These are phyloP conservation scores for Raffaelea albimanens DNA, from an alignment of 2,329 filamentous ascomycete genomes.

Conservation along the genomic window DNA sequence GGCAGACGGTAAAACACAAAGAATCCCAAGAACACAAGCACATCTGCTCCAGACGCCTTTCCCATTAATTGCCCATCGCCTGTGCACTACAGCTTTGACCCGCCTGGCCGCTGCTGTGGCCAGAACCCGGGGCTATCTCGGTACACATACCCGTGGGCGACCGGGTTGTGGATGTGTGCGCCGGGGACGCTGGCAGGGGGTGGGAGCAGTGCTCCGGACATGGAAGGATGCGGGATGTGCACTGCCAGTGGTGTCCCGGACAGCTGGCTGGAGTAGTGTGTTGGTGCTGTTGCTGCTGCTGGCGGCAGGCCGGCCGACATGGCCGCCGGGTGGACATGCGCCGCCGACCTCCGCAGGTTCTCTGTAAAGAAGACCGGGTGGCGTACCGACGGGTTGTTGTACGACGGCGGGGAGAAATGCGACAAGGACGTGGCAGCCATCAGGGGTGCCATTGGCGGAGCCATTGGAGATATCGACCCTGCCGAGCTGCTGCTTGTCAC, in stretches of 20 bases:
- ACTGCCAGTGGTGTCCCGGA: constrained; percentile 1
- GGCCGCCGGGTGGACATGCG: background rate
- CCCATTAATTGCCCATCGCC: too few relatives aligned
- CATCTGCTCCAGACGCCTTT: too few relatives aligned
- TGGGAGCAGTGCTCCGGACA: too few relatives aligned
- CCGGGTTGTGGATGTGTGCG: constrained; percentile 30
- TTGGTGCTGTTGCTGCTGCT: too few relatives aligned
- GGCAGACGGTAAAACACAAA: too few relatives aligned
- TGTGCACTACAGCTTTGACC: constrained; percentile 5
- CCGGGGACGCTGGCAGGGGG: too few relatives aligned
- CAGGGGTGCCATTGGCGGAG: background rate
- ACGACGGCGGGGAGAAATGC: background rate
- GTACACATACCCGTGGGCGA: constrained; percentile 53
- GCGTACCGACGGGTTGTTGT: constrained; percentile 46
- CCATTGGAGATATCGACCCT: background rate
- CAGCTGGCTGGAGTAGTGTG: too few relatives aligned
- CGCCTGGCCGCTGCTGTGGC: background rate
- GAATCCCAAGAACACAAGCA: too few relatives aligned
- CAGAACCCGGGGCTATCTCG: constrained; percentile 25
- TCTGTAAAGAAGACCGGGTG: constrained; percentile 73
- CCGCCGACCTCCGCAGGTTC: constrained; percentile 41
- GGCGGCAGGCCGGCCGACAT: constrained; percentile 15
- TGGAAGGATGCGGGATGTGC: too few relatives aligned
- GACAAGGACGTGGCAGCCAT: background rate
- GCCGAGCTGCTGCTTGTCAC: too few relatives aligned